Conservation (phyloP, 768 basidiomycete species). For the Auriculariales sp. region DNA sequence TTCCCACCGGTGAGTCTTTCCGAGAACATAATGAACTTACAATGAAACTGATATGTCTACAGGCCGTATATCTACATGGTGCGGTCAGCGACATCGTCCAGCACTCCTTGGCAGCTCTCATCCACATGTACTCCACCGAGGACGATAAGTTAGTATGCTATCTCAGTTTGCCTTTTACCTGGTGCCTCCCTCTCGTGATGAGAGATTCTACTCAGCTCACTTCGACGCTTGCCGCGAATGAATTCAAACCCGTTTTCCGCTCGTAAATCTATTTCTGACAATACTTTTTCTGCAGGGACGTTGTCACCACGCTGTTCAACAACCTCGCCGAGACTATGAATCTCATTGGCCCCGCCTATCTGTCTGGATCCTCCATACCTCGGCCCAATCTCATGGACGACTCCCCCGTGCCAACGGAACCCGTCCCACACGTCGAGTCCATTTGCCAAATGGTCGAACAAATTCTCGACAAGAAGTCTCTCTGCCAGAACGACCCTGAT, state of each 20-base stretch:
- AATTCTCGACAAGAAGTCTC: constrained; percentile 84
- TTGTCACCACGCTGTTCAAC: constrained; percentile 77
- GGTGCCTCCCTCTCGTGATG: constrained; percentile 23
- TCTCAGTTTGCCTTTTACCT: constrained; percentile 5
- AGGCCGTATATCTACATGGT: constrained; percentile 38
- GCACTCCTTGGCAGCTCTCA: constrained; percentile 54
- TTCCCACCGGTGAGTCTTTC: constrained; percentile 40
- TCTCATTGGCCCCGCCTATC: constrained; percentile 77
- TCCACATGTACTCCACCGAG: constrained; percentile 86
- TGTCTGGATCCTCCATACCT: constrained; percentile 32
- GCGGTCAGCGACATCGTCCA: constrained; percentile 69
- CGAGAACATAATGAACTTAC: neutral
- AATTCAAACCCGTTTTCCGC: constrained; percentile 28
- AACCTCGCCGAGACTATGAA: constrained; percentile 85
- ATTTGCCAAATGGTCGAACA: constrained; percentile 72
- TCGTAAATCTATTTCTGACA: constrained; percentile 5
- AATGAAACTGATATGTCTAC: constrained; percentile 6
- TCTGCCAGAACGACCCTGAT: constrained; percentile 94
- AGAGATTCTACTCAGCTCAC: constrained; percentile 62
- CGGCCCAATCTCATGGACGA: neutral
- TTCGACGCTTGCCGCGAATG: constrained; percentile 50
- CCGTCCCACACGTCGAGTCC: constrained; percentile 36
- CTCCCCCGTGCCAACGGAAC: neutral
- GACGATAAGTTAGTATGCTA: constrained; percentile 78
- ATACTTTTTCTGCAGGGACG: constrained; percentile 38